Evolutionary conservation across 139 green algal genomes (phyloP).

Genomic region (Chlamydomonas incerta): DNA sequence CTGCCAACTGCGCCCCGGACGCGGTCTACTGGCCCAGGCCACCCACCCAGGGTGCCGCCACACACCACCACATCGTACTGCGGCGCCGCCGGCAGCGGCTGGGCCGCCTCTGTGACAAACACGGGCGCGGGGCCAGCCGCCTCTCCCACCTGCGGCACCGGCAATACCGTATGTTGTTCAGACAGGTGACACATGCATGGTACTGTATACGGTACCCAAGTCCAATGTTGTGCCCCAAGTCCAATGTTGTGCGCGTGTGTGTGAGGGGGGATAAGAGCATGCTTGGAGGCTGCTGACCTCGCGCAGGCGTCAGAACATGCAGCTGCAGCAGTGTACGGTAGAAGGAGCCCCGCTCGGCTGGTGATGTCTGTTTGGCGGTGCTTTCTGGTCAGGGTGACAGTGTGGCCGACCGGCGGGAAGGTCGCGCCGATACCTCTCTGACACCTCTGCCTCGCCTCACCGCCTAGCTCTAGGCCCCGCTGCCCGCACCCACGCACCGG

Average conservation of each 20-base stretch:
- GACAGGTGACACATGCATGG: too few relatives aligned
- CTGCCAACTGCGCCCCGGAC: too few relatives aligned
- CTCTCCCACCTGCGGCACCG: slow-evolving; percentile 1
- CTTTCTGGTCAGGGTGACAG: too few relatives aligned
- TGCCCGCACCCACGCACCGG: background rate
- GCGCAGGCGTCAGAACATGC: too few relatives aligned
- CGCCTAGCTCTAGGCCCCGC: background rate
- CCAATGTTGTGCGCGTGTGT: too few relatives aligned
- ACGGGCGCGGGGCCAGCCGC: slow-evolving; percentile 53
- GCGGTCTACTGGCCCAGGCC: slow-evolving; percentile 85
- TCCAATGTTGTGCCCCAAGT: too few relatives aligned
- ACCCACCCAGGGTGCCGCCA: slow-evolving; percentile 82
- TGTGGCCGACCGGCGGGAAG: background rate
- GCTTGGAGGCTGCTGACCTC: too few relatives aligned
- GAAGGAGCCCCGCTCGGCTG: too few relatives aligned
- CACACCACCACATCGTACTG: slow-evolving; percentile 87
- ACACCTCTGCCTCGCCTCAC: background rate
- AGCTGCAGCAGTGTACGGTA: too few relatives aligned
- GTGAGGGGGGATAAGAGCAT: too few relatives aligned
- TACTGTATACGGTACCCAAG: too few relatives aligned
- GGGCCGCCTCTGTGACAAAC: slow-evolving; percentile 63
- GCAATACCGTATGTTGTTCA: too few relatives aligned
- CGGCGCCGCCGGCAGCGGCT: slow-evolving; percentile 26
- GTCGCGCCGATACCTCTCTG: background rate
- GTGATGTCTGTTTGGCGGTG: background rate